Evolutionary conservation across 441 rosid genomes (phyloP).

Genomic region (Populus hybrid): DNA sequence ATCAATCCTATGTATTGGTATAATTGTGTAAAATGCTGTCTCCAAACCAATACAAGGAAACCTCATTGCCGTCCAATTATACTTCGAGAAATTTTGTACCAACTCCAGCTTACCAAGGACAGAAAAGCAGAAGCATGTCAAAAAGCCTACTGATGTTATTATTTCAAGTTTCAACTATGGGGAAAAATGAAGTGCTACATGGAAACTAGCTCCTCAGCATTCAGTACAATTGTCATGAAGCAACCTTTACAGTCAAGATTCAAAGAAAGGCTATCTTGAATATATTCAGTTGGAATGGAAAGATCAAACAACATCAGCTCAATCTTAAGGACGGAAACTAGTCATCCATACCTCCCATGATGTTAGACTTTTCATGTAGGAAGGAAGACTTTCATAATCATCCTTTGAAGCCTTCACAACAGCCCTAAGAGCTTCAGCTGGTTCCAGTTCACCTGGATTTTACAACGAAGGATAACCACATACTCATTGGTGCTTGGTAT

Average conservation of each 20-base stretch:
- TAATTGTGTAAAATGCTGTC: neutral
- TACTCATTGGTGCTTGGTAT: neutral
- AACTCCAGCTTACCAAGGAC: neutral
- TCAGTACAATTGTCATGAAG: neutral
- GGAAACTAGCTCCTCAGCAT: neutral
- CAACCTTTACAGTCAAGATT: neutral
- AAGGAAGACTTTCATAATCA: slow-evolving; percentile 66
- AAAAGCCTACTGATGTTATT: neutral
- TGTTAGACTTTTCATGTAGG: slow-evolving; percentile 65
- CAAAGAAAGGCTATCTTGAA: neutral
- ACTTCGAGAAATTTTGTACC: neutral
- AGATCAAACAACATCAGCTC: neutral
- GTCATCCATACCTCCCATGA: slow-evolving; percentile 76
- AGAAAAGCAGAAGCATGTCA: neutral
- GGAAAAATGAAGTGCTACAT: neutral
- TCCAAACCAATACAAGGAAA: neutral
- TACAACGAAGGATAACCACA: neutral
- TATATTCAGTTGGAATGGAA: neutral
- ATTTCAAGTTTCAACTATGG: neutral
- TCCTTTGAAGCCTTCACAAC: slow-evolving; percentile 42
- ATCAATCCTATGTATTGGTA: neutral
- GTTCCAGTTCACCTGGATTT: slow-evolving; percentile 29
- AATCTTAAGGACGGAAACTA: neutral
- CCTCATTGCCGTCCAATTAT: neutral
- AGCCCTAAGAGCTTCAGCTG: slow-evolving; percentile 24